Evolutionary conservation across 192 early-diverging fungal species (phyloP), one percentile per base, ranked within the genome.

Genomic region (Coemansia sp.): DNA sequence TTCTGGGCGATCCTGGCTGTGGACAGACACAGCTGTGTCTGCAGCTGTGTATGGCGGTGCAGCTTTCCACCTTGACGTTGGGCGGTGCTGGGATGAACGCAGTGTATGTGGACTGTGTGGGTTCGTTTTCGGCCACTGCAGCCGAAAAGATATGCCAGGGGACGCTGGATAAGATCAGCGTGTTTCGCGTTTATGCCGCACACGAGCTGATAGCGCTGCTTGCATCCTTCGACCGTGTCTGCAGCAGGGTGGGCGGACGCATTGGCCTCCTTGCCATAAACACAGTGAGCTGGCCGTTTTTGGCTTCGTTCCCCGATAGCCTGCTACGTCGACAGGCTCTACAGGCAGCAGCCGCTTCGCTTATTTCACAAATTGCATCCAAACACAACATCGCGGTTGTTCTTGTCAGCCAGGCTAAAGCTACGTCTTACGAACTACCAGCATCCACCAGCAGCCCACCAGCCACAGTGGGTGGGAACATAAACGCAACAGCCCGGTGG

Each of bases 211-310:
- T 71, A 9, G 64, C 74, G 0, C 40, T 76, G 33, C 46, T 76
- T 34, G 20, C 15, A 13, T 50, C 57, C 41, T 68, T 76, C 43
- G 69, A 68, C 17, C 32, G 61, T 23, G 49, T 75, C 14, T 41
- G 22, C n/a, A 15, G 42, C 48, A 17, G 14, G 3, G 14, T 62
- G 13, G 9, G 13, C 20, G 54, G 54, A 23, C 29, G 58, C 11
- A 50, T 70, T 20, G 68, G 74, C 5, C 34, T 76, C 25, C 56
- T 76, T 38, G 61, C 67, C 4, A 25, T 76, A 41, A 70, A 76
- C 42, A 70, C 65, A 1, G 55, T 76, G 43, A 76, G 68, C 69
- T 76, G 74, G 74, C 74, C 74, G 42, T 71, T 70, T 52, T 32
- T 76, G 42, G 74, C 62, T 23, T 70, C 74, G 56, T 66, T 71